Evolutionary conservation across 306 rosid species (phyloP).

Genomic region (Rosa multiflora): DNA sequence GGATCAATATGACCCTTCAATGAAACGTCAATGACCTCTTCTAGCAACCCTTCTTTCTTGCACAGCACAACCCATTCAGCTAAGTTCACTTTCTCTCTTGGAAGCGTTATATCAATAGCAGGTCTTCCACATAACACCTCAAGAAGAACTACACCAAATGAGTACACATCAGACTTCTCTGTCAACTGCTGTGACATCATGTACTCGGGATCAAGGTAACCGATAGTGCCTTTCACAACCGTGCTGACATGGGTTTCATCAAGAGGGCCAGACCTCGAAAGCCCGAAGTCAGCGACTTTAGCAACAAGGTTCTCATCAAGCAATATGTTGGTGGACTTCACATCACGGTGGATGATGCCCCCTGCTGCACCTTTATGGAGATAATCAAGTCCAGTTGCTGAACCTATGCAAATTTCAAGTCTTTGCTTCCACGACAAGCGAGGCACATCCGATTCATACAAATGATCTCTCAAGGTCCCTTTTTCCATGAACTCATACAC

Average conservation of each 20-base stretch:
- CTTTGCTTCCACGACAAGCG: constrained; percentile 53
- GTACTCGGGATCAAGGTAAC: constrained; percentile 57
- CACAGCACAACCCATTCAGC: constrained; percentile 50
- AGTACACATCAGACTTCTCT: constrained; percentile 51
- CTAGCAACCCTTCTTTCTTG: constrained; percentile 45
- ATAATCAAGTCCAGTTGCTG: constrained; percentile 52
- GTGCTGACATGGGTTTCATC: constrained; percentile 52
- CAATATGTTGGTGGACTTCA: constrained; percentile 55
- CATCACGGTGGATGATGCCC: constrained; percentile 55
- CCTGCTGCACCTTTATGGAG: constrained; percentile 50
- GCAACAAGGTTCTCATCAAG: constrained; percentile 43
- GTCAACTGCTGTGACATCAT: constrained; percentile 42
- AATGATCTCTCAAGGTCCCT: constrained; percentile 47
- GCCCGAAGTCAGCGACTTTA: constrained; percentile 58
- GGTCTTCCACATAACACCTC: constrained; percentile 55
- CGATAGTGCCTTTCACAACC: constrained; percentile 48
- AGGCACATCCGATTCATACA: constrained; percentile 34
- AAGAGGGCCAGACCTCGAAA: constrained; percentile 40
- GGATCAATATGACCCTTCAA: constrained; percentile 41
- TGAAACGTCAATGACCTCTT: constrained; percentile 43
- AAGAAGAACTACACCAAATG: constrained; percentile 51
- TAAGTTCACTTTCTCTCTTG: constrained; percentile 45
- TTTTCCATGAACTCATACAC: constrained; percentile 58
- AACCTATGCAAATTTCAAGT: constrained; percentile 57
- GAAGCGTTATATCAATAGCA: constrained; percentile 35